Percentiles rank a stretch among this genome's conserved stretches.
phyloP scores from a whole-genome alignment of 2,329 filamentous ascomycete species.

The Sporothrix brunneoviolacea region DNA sequence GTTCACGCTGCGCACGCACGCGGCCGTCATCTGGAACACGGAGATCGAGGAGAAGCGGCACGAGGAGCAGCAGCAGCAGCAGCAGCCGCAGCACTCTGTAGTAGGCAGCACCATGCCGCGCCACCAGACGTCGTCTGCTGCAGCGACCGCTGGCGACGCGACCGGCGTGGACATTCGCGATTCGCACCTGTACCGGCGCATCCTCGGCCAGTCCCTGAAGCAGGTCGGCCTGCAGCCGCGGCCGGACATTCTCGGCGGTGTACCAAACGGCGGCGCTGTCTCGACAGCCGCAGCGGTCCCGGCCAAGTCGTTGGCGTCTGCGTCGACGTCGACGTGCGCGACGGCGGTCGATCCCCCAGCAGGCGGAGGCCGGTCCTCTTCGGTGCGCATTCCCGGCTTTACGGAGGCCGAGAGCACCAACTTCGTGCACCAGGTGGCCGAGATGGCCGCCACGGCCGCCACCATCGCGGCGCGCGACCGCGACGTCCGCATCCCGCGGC shows the following conservation, averaged over 20 bases:
- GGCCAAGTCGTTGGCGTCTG: conserved; percentile 16
- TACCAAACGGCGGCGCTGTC: conserved; percentile 23
- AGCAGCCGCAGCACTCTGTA: too few relatives aligned
- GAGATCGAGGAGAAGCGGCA: conserved; percentile 72
- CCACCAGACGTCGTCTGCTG: background rate
- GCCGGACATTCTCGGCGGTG: conserved; percentile 24
- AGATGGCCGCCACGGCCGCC: conserved; percentile 87
- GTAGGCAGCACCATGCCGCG: too few relatives aligned
- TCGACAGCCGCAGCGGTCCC: background rate
- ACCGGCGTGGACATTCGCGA: conserved; percentile 69
- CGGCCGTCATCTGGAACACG: conserved; percentile 92
- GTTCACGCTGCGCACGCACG: conserved; percentile 93
- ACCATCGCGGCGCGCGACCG: conserved; percentile 79
- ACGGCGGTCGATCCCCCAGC: conserved; percentile 25
- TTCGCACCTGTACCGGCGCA: conserved; percentile 84
- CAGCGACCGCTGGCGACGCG: conserved; percentile 34
- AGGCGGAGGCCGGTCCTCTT: conserved; percentile 33
- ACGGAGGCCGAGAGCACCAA: conserved; percentile 75
- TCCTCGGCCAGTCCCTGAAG: conserved; percentile 81
- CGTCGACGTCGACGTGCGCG: conserved; percentile 28
- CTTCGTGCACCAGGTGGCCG: conserved; percentile 79
- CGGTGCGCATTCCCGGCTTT: conserved; percentile 59
- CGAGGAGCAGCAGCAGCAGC: conserved; percentile 35
- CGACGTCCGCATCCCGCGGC: conserved; percentile 45
- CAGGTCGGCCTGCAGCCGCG: conserved; percentile 64